Percentiles rank a stretch among this genome's conserved stretches.
Evolutionary conservation across 331 rosid species (phyloP).

Genomic region (Quercus lobata): DNA sequence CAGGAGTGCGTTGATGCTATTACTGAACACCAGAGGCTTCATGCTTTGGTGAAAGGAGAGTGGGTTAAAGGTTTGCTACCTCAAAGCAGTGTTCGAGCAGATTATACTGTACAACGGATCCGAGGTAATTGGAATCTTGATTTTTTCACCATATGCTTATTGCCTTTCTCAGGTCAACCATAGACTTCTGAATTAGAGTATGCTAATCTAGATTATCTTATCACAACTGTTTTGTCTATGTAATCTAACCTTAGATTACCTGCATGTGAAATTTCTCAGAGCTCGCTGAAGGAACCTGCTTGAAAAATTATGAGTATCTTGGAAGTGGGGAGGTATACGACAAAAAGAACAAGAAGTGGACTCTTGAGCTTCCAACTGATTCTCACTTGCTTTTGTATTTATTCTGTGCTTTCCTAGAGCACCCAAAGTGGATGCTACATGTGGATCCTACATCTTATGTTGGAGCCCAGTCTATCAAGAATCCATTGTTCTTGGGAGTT

Average conservation of each 20-base stretch:
- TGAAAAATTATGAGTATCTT: conserved; percentile 91
- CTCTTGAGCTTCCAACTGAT: conserved; percentile 84
- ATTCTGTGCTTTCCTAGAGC: conserved; percentile 92
- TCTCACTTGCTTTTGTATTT: conserved; percentile 90
- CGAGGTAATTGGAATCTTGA: conserved; percentile 45
- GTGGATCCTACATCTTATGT: conserved; percentile 73
- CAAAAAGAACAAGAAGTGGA: conserved; percentile 82
- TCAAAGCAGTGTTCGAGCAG: conserved; percentile 80
- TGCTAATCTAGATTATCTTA: conserved; percentile 13
- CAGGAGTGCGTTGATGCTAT: conserved; percentile 85
- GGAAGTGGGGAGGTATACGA: conserved; percentile 85
- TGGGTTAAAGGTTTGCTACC: conserved; percentile 92
- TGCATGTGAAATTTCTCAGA: conserved; percentile 48
- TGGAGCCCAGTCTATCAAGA: conserved; percentile 76
- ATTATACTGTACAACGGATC: conserved; percentile 79
- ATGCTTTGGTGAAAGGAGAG: conserved; percentile 91
- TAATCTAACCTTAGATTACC: conserved; percentile 15
- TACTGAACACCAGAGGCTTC: conserved; percentile 89
- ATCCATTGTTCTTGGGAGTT: conserved; percentile 81
- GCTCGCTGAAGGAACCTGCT: conserved; percentile 91
- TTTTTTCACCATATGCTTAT: background rate
- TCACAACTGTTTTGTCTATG: conserved; percentile 2
- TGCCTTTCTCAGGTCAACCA: background rate
- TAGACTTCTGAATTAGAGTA: conserved; percentile 3
- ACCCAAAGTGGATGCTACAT: conserved; percentile 98